Evolutionary conservation across 768 basidiomycete species (phyloP), one percentile per base, ranked within the genome.

Genomic region (Rhodotorula graminis): DNA sequence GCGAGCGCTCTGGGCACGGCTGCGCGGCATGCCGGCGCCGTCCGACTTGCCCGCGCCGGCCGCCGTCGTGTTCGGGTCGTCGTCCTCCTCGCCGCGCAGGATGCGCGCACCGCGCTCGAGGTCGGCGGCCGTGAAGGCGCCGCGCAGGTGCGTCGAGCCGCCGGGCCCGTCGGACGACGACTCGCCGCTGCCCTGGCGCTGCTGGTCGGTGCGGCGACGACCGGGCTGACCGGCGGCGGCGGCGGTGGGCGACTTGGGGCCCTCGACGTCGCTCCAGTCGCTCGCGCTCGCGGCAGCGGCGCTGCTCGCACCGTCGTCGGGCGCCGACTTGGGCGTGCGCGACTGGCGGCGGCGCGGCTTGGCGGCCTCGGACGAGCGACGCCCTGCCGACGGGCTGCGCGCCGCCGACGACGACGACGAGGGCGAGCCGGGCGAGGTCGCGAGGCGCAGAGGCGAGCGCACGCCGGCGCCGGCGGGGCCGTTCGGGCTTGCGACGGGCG

Each of bases 61-160:
- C 1, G 58, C n/a, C 18, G 65, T 31, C 44, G 21, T 25, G 25
- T 21, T 52, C 23, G 49, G 40, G 18, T 33, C 37, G 7, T 62
- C 61, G 9, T 37, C 11, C 14, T 67, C 66, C 11, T 47, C 65
- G 47, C 65, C 65, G 27, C n/a, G n/a, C 8, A 69, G 53, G 16
- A 52, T n/a, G 1, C 61, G 60, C 31, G 67, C 60, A 31, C 67
- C 67, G 33, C 72, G 67, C 61, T 73, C 72, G 49, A 69, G 50
- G 44, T 73, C 72, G 23, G 53, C 53, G 8, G 58, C 49, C 47
- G 67, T 73, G 56, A 73, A 73, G 2, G 72, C 72, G 11, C 72
- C 72, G 37, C 72, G 58, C 1, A 73, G 61, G 25, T 27, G n/a
- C 8, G 11, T 47, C 62, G 47, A 31, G 23, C 61, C 21, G 31